Base-by-base conservation (phyloP, 768 basidiomycete species). In the Daedaleopsis nitida region DNA sequence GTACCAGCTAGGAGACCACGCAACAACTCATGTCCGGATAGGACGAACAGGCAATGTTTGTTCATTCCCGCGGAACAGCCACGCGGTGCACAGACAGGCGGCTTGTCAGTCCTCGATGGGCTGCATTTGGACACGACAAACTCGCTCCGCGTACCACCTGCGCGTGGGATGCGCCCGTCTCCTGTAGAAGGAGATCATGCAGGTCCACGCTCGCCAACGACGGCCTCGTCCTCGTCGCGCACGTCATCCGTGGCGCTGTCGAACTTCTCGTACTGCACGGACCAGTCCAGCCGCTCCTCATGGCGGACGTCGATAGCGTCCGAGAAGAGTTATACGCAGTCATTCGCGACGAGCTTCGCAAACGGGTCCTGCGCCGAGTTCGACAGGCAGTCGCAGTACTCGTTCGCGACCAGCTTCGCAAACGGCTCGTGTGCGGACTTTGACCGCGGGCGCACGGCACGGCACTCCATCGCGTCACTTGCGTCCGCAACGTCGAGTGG, bases 1-100 rank as follows among this genome's bases (percentile, higher is more conserved):
- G 55, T 51, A 19, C 69, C 56, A 6, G 43, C 55, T 2, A 72
- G 67, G 47, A 70, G 66, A 17, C 66, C 56, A 34, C 70, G 68
- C 54, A 67, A 60, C 62, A 61, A 67, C 49, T 70, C 69, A 19
- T 64, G 59, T 43, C 61, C 69, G 0, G 72, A 69, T 48, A 59
- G 66, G 11, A 52, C 65, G 24, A 63, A 71, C 52, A 69, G 73
- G 38, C 70, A 71, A 24, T 65, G 68, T 52, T 58, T 70, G 5
- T 47, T 73, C 43, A 67, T 70, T 60, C n/a, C 58, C 17, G 54
- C 52, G 5, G 58, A 67, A 2, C 58, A 52, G 19, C 60, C 60
- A 5, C 56, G 39, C 16, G 52, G 52, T 42, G 52, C 59, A 3
- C 55, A 55, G 32, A 53, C 62, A 13, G 35, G 55, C 39, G 62